phyloP scores from a whole-genome alignment of 1,284 basidiomycete species.

The Vanrija humicola region DNA sequence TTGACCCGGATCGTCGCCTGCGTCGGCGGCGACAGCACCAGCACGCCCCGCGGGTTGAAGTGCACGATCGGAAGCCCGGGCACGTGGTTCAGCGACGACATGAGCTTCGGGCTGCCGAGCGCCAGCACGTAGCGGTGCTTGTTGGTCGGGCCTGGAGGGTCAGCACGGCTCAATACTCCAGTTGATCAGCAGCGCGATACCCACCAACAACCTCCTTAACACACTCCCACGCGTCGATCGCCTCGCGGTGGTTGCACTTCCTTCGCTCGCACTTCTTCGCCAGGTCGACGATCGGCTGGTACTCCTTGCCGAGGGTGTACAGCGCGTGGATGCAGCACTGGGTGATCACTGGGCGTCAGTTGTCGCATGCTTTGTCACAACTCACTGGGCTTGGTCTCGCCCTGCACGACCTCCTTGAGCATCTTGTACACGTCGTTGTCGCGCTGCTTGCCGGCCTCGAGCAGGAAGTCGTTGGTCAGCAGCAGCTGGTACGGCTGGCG shows the following conservation, averaged over 20 bases:
- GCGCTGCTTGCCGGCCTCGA: conserved; percentile 58
- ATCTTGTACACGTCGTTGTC: conserved; percentile 64
- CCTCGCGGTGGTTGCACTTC: conserved; percentile 88
- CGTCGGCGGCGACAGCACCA: conserved; percentile 82
- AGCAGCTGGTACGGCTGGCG: conserved; percentile 86
- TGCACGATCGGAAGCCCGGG: conserved; percentile 83
- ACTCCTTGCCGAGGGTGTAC: conserved; percentile 68
- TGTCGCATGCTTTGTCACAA: conserved; percentile 9
- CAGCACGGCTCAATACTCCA: not conserved
- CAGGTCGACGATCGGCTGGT: conserved; percentile 70
- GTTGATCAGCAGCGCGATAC: conserved; percentile 26
- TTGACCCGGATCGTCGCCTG: conserved; percentile 69
- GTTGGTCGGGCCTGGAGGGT: conserved; percentile 67
- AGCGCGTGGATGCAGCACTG: conserved; percentile 90
- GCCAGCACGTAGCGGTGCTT: conserved; percentile 86
- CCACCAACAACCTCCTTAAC: conserved; percentile 73
- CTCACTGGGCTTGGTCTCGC: conserved; percentile 82
- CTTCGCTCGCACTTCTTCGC: conserved; percentile 90
- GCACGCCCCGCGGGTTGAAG: conserved; percentile 76
- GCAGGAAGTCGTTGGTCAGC: conserved; percentile 79
- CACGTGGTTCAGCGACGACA: conserved; percentile 61
- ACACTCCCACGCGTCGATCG: conserved; percentile 77
- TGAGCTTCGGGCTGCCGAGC: conserved; percentile 67
- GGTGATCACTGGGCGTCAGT: conserved; percentile 72
- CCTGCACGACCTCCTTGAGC: conserved; percentile 69